Evolutionary conservation across 495 filamentous ascomycete genomes (phyloP), one percentile per base, ranked within the genome.

Genomic region (Penicilliopsis zonata): DNA sequence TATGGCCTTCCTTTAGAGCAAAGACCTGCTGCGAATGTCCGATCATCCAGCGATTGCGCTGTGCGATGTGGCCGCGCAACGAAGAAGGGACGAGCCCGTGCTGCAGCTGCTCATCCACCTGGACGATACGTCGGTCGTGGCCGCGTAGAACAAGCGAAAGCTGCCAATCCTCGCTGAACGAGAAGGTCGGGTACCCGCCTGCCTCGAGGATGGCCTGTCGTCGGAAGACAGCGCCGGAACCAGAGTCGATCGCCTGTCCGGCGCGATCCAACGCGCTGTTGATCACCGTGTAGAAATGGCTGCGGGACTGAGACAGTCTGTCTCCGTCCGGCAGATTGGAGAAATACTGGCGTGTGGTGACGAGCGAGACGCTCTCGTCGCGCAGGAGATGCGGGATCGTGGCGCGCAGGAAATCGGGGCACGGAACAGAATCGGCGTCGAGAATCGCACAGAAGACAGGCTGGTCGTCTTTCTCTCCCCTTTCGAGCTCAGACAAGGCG

Each of bases 261-360:
- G 43, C 37, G 5, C 34, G 32, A 35, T 58, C 44, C 9, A 60
- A 43, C 9, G 50, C 46, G 0, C 56, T 36, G 30, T 54, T 53
- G 8, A 46, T 40, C 28, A 53, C 61, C 0, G 56, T 59, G 29
- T 53, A 60, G 36, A 63, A 67, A 25, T 65, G 52, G 6, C 49
- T 39, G 20, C 61, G 57, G 15, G 47, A 47, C 38, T 73, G 69
- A 0, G 42, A 53, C 4, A 74, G 51, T 0, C 67, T 63, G 41
- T 76, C 69, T 5, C 51, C 50, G 0, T 32, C 24, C 0, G 70
- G 70, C 1, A 67, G 42, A 36, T 74, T 73, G 42, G 67, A 70
- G 42, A 67, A 72, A 26, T 63, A 54, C 40, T 71, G 54, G 3
- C 47, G 34, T 1, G 57, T 53, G 10, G 47, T 52, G 10, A 59